Base-by-base conservation (phyloP, 306 rosid genomes). In the Potentilla sterilis region DNA sequence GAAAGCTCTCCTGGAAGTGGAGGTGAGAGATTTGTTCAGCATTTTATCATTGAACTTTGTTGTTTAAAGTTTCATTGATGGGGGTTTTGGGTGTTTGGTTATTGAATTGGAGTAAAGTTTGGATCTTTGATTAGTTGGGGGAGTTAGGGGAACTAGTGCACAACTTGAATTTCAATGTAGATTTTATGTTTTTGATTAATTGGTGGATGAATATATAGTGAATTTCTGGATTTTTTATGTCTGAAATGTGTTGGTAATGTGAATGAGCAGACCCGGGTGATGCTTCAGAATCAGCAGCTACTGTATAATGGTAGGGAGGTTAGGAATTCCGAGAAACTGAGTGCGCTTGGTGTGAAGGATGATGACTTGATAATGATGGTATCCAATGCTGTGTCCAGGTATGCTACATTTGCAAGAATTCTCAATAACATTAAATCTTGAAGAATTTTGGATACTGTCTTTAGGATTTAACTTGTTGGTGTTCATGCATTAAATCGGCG, bases 1-100 rank as follows among this genome's bases (percentile, higher is more conserved):
- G 78, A 95, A 95, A 76, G 98, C 96, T 69, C 81, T 95, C 83
- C 98, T 95, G 58, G 97, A 92, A 82, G 97, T 95, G 63, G 98
- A 95, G 90, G 97, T 95, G 82, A 78, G 86, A 54, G 6, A 37
- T 22, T 51, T 43, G 40, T 37, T 55, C 69, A 58, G 16, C 40
- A 55, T 52, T 61, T 78, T 75, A 52, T 76, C 9, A 18, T 75
- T 32, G 22, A 69, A 19, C 38, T 43, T 69, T 12, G 19, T 37
- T 43, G 32, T 28, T 40, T 68, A 43, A 24, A 12, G 22, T 47
- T 24, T 4, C 37, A 9, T 16, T 73, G 42, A 37, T 77, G 54
- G 24, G 59, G 32, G 16, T 8, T 37, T 58, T 47, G 18, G 5
- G 10, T 73, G 38, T 18, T 61, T 44, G 75, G 48, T 4, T 37